These are phyloP conservation scores for Meyerozyma sp. DNA, from an alignment of 1,139 yeast species.

Conservation along the genomic window DNA sequence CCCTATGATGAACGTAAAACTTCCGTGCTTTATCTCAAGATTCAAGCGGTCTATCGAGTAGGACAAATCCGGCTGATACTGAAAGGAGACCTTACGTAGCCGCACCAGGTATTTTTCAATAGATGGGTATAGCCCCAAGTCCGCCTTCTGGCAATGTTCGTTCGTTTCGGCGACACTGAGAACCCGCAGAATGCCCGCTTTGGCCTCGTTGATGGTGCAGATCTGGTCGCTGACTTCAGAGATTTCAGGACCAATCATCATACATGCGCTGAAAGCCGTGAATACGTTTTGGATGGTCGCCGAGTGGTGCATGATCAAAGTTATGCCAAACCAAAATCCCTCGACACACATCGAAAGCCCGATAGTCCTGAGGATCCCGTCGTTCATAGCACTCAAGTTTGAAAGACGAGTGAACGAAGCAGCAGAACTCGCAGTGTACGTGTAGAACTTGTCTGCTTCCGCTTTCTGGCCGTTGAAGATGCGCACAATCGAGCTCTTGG, in stretches of 20 bases:
- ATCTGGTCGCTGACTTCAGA: conserved; percentile 47
- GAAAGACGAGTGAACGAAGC: conserved; percentile 42
- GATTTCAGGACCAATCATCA: conserved; percentile 60
- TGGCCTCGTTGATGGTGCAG: conserved; percentile 56
- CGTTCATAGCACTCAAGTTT: conserved; percentile 49
- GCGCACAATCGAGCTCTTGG: conserved; percentile 56
- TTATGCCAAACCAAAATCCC: conserved; percentile 86
- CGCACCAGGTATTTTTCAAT: conserved; percentile 39
- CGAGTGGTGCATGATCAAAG: conserved; percentile 49
- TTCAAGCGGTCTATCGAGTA: conserved; percentile 41
- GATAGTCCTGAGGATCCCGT: conserved; percentile 51
- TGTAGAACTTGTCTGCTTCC: conserved; percentile 46
- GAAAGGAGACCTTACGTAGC: conserved; percentile 51
- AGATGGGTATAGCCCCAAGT: conserved; percentile 19
- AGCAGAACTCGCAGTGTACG: conserved; percentile 39
- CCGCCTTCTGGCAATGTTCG: conserved; percentile 2
- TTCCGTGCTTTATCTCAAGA: conserved; percentile 40
- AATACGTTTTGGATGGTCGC: conserved; percentile 59
- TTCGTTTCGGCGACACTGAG: conserved; percentile 9
- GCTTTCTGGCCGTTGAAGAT: conserved; percentile 50
- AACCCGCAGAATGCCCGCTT: conserved; percentile 50
- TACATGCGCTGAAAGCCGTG: conserved; percentile 78
- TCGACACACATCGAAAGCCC: conserved; percentile 77
- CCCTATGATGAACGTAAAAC: conserved; percentile 67
- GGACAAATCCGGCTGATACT: conserved; percentile 54